Evolutionary conservation across 441 rosid genomes (phyloP), one percentile per base, ranked within the genome.

Genomic region (Syzygium syzygioides): DNA sequence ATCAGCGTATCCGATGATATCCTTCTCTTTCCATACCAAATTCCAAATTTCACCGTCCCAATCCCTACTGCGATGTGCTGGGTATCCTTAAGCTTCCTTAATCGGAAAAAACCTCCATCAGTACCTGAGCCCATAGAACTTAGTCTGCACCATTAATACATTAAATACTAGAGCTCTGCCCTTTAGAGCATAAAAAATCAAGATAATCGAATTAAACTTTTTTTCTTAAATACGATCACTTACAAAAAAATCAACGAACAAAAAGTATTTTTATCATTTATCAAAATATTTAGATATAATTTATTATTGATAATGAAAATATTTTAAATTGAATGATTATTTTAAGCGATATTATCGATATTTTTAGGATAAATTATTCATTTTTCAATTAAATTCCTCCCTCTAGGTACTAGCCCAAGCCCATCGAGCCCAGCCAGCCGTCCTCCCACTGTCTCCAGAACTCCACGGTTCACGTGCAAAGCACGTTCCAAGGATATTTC

Each of bases 251-350:
- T 0, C 0, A 59, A 12, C 2, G 0, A 26, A 57, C 5, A 1
- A 26, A 60, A 28, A 60, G 2, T 28, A 28, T 60, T 60, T 60
- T 60, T 0, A 60, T 13, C 1, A 0, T 26, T 2, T 0, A 26
- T 0, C 0, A 59, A 1, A 11, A 28, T 60, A 60, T 28, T 60
- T 0, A 12, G 2, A 13, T 3, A 28, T 41, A 60, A 28, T 1
- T 26, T 60, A 60, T 28, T 5, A 13, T 13, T 0, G 1, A 28
- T 60, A 28, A 11, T 5, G 5, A 13, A n/a, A n/a, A n/a, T n/a
- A 62, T 14, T 55, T 55, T 55, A 4, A 6, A 18, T 55, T n/a
- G 0, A 62, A 62, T 62, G 15, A 62, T n/a, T 30, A 62, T 2
- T 62, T n/a, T 55, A 6, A 55, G 45, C 45, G 9, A 7, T 41